phyloP scores from a whole-genome alignment of 306 rosid genomes.

The Castanea sativa region DNA sequence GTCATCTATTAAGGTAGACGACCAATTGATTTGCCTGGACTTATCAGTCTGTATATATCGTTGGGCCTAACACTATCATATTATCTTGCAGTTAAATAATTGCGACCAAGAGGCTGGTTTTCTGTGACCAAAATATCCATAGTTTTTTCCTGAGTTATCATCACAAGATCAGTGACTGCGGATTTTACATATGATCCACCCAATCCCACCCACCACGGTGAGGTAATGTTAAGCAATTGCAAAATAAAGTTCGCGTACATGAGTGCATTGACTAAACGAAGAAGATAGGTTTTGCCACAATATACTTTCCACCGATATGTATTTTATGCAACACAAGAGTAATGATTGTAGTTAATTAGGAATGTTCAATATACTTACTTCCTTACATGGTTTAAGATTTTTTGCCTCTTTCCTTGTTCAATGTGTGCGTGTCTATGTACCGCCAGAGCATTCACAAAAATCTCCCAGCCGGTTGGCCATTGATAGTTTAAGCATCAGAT shows the following conservation, averaged over 20 bases:
- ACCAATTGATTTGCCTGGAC: too few species aligned
- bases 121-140: slow-evolving; percentile 30
- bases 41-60: neutral
- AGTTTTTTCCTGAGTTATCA: slow-evolving; percentile 36
- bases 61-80: neutral
- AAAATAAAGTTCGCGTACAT: slow-evolving; percentile 29
- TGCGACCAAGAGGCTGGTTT: neutral
- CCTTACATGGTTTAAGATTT: neutral
- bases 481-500: neutral
- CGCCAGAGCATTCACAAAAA: neutral
- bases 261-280: slow-evolving; percentile 2
- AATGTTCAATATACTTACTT: neutral
- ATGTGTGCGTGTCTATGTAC: neutral
- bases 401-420: neutral
- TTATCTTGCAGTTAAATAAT: slow-evolving; percentile 15
- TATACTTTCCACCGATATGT: slow-evolving; percentile 10
- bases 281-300: slow-evolving; percentile 23
- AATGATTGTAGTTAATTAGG: neutral
- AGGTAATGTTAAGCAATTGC: slow-evolving; percentile 25
- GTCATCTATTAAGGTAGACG: too few species aligned
- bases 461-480: neutral
- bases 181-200: slow-evolving; percentile 28
- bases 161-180: slow-evolving; percentile 1
- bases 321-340: slow-evolving; percentile 1
- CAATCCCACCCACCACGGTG: neutral